Evolutionary conservation across 495 filamentous ascomycete species (phyloP).

Genomic region (Talaromyces liani): DNA sequence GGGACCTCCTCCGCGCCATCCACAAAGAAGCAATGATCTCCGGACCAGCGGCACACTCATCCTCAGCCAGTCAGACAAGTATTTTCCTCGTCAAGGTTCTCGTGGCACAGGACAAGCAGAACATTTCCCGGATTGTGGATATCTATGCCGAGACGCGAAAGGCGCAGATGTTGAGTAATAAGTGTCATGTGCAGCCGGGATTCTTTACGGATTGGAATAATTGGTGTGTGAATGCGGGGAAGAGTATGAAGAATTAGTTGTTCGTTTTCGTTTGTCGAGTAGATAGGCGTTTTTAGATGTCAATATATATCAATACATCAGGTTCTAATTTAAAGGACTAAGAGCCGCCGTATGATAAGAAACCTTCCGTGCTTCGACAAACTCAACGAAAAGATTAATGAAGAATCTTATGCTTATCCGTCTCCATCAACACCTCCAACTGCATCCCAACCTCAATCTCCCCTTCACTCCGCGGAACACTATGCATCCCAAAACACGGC

Average conservation of each 20-base stretch:
- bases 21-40: constrained; percentile 66
- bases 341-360: neutral
- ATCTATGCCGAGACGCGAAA: constrained; percentile 52
- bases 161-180: constrained; percentile 46
- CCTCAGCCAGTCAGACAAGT: constrained; percentile 55
- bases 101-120: constrained; percentile 39
- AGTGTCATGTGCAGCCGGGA: constrained; percentile 48
- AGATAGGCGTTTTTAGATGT: neutral
- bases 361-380: neutral
- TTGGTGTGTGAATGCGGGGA: constrained; percentile 50
- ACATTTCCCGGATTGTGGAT: constrained; percentile 41
- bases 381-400: constrained; percentile 7
- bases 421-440: constrained; percentile 47
- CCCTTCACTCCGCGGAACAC: constrained; percentile 52
- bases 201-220: constrained; percentile 66
- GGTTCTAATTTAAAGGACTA: neutral
- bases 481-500: constrained; percentile 82
- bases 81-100: constrained; percentile 56
- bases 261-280: neutral
- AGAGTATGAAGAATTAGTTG: constrained; percentile 32
- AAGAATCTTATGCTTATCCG: constrained; percentile 53
- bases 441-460: constrained; percentile 44
- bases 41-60: constrained; percentile 46
- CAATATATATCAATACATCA: neutral
- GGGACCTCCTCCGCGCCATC: constrained; percentile 55